Percentiles rank a stretch among this genome's conserved stretches.
Evolutionary conservation across 768 basidiomycete genomes (phyloP).

Genomic region (Calocybe indica): DNA sequence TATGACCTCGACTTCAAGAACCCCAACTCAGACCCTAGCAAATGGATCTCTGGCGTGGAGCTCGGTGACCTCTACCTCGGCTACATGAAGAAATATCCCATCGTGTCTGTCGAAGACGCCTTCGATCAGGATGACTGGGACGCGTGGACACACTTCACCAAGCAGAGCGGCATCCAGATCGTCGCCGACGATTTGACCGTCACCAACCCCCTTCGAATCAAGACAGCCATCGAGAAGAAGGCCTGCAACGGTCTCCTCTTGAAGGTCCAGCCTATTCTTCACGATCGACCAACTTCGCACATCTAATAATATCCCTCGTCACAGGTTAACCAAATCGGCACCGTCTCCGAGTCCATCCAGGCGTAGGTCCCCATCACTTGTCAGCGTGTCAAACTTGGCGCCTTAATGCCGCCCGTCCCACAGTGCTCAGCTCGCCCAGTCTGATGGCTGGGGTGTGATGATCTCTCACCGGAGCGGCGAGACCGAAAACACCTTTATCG

Average conservation of each 20-base stretch:
- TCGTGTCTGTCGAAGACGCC: conserved; percentile 94
- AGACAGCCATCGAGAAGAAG: conserved; percentile 99
- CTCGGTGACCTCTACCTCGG: conserved; percentile 89
- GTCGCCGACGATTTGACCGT: conserved; percentile 97
- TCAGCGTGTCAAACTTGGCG: not conserved
- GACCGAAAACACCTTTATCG: conserved; percentile 96
- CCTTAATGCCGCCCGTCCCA: conserved; percentile 2
- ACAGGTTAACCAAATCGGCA: conserved; percentile 97
- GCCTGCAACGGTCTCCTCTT: conserved; percentile 97
- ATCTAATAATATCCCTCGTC: not conserved
- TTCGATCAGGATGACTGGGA: conserved; percentile 99
- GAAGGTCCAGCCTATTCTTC: conserved; percentile 47
- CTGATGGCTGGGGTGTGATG: conserved; percentile 99
- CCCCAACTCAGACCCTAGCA: conserved; percentile 96
- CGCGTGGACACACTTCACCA: conserved; percentile 92
- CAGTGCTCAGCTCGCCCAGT: conserved; percentile 93
- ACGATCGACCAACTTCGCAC: not conserved
- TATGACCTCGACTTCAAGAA: conserved; percentile 99
- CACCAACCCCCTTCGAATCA: conserved; percentile 95
- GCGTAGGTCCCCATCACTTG: conserved; percentile 56
- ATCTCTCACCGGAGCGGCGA: conserved; percentile 98
- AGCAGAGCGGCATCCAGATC: conserved; percentile 75
- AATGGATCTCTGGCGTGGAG: conserved; percentile 90
- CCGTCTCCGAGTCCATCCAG: conserved; percentile 97
- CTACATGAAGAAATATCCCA: conserved; percentile 91